Base-by-base conservation (phyloP, 441 rosid species). In the Populus hybrid region DNA sequence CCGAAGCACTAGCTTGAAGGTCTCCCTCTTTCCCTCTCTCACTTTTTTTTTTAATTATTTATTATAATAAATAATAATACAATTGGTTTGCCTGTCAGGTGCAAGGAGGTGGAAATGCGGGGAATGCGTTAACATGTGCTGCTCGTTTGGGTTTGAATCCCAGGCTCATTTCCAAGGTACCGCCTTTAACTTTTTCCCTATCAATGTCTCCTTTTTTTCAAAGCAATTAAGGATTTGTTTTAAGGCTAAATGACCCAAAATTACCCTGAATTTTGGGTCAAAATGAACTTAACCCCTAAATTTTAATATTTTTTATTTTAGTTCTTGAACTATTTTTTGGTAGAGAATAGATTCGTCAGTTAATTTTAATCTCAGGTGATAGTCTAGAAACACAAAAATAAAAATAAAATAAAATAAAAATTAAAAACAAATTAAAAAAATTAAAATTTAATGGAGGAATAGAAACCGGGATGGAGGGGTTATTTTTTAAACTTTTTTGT, bases 21-120 rank as follows among this genome's bases (percentile, higher is more conserved):
- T 88, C 21, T 16, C 38, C 70, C 24, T 35, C 2, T 20, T 24
- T 67, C 24, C 36, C 8, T 50, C 3, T 46, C 73, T 3, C 6
- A 5, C 28, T 57, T 40, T 0, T 38, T 1, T 6, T 72, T 20
- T 50, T 3, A 20, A 1, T 32, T 71, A 4, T 32, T 8, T 64
- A 12, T 61, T 28, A 4, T 38, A 42, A 66, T 10, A 7, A 38
- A 40, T 21, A 26, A 3, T 38, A 10, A 46, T 66, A 12, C 16
- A 32, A 7, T 69, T 7, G 12, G 16, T 67, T 16, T 71, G 21
- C 4, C 36, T 8, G 14, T 65, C 66, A 92, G 98, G 87, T 89
- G 59, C 91, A 87, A 88, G 98, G 98, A 77, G 98, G 97, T 26
- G 97, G 98, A 42, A 92, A 92, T 86, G 92, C 92, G 9, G 97